Base-by-base conservation (phyloP, 2,329 filamentous ascomycete genomes). In the Nigrograna mackinnonii region DNA sequence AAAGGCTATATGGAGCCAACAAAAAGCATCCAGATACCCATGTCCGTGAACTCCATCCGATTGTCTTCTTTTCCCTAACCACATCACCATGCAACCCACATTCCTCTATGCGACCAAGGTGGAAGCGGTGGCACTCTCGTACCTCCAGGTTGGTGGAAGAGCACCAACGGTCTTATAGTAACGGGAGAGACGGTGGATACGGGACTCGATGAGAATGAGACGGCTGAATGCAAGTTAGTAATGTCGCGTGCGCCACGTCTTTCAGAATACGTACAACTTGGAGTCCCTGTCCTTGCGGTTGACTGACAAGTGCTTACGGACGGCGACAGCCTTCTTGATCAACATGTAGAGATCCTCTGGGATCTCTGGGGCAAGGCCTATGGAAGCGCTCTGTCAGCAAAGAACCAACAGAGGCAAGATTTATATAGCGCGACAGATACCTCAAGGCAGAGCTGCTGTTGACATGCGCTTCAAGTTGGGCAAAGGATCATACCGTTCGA, bases 281-380 rank as follows among this genome's bases (percentile, higher is more conserved):
- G 87, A 89, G 84, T 99, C 94, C 84, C 91, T 95, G 85, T 99
- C 94, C 86, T 99, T 99, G 80, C 94, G 92, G 87, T 99, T 99
- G 79, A 90, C 90, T 86, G 96, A 91, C 64, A 99, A 90, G 81
- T 99, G 95, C 89, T 99, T 99, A 82, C 94, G 92, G 81, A 99
- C 94, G 73, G 62, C 58, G 44, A 66, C 70, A 73, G 95, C 92
- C 91, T 99, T 99, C 89, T 96, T 96, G 89, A 97, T 97, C 76
- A 97, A 83, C 89, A 96, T 95, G 87, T 97, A 99, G 64, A 97
- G 87, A 79, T 99, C 94, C 86, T 99, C 94, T 73, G 95, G 94
- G 68, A 99, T 86, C 76, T 97, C 91, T 75, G 95, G 94, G 66
- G 94, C 92, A 74, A 99, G 91, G 82, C 94, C 94, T 99, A 26